Evolutionary conservation across 1,284 basidiomycete genomes (phyloP).

Genomic region (Sphagnurus paluster): DNA sequence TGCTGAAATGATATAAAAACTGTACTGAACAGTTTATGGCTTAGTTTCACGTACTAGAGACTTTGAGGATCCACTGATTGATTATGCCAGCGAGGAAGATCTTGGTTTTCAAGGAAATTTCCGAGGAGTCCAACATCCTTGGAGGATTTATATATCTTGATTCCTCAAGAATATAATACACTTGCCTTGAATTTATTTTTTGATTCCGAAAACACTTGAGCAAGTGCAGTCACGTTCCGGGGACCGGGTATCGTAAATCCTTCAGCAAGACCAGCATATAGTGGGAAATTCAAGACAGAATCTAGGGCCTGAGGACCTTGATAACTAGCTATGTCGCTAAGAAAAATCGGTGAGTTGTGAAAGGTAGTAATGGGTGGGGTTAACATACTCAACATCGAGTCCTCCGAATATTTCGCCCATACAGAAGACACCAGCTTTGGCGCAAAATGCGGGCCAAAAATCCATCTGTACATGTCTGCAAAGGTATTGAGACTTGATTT

Average conservation of each 20-base stretch:
- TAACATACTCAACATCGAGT: conserved; percentile 49
- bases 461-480: conserved; percentile 60
- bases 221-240: conserved; percentile 61
- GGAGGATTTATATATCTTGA: conserved; percentile 1
- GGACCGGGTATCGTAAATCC: conserved; percentile 65
- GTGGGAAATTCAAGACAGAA: conserved; percentile 71
- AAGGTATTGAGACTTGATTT: conserved; percentile 8
- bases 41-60: conserved; percentile 47
- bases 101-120: conserved; percentile 86
- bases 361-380: not conserved
- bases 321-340: conserved; percentile 36
- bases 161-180: not conserved
- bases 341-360: not conserved
- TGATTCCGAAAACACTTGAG: conserved; percentile 50
- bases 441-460: conserved; percentile 73
- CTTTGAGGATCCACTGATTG: conserved; percentile 60
- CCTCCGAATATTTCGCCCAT: conserved; percentile 78
- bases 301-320: conserved; percentile 58
- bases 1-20: too few relatives aligned
- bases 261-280: conserved; percentile 63
- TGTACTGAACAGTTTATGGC: conserved; percentile 5
- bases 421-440: conserved; percentile 76
- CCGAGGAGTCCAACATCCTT: conserved; percentile 53
- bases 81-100: conserved; percentile 74
- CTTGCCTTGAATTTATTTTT: conserved; percentile 52